A percentile compares a stretch with the other conserved stretches of the same genome.
Evolutionary conservation across 495 filamentous ascomycete species (phyloP).

Genomic region (Penicillium steckii): DNA sequence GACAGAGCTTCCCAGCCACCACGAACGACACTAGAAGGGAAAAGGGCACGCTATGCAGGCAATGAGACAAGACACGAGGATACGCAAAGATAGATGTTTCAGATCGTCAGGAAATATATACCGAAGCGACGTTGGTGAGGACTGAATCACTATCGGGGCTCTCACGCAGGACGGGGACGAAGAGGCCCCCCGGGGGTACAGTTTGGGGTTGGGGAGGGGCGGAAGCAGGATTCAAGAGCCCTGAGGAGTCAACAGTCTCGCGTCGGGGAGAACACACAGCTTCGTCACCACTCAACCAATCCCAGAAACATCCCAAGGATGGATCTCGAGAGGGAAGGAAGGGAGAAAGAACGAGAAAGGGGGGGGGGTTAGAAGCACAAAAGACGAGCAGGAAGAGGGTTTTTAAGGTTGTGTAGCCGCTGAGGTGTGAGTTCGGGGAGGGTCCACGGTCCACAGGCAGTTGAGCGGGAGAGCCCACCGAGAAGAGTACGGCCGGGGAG

Average conservation of each 20-base stretch:
- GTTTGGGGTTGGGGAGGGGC: neutral
- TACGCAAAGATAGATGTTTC: conserved; percentile 7
- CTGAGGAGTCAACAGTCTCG: neutral
- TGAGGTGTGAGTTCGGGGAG: neutral
- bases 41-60: conserved; percentile 4
- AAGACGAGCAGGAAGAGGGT: neutral
- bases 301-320: conserved; percentile 7
- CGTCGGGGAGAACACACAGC: neutral
- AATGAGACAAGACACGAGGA: neutral
- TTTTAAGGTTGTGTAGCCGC: conserved; percentile 18
- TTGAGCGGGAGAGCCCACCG: too few relatives aligned
- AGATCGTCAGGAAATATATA: neutral
- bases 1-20: conserved; percentile 11
- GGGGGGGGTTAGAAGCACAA: conserved; percentile 3
- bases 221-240: neutral
- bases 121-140: neutral
- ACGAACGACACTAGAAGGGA: neutral
- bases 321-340: neutral
- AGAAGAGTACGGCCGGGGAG: neutral
- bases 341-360: neutral
- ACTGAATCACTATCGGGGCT: neutral
- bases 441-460: too few relatives aligned
- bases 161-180: neutral
- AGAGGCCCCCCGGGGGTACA: neutral
- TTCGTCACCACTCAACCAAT: conserved; percentile 14